A percentile compares a stretch with the other conserved stretches of the same genome.
Conservation (phyloP, 2,329 filamentous ascomycete species). For the Claviceps purpurea region DNA sequence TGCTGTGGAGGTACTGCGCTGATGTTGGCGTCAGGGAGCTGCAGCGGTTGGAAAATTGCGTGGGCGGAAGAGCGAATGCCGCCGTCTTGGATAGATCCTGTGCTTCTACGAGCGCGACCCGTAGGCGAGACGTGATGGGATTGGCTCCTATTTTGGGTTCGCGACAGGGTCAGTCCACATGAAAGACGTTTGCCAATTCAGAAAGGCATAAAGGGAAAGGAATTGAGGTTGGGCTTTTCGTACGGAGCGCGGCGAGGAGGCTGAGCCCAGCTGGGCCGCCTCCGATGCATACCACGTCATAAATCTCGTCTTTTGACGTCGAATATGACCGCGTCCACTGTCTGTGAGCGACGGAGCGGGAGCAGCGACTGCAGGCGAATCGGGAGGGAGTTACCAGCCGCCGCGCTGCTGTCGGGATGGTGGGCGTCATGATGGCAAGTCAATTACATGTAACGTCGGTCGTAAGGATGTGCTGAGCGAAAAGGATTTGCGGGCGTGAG, state of each 20-base stretch:
- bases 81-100: conserved; percentile 65
- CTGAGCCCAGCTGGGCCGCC: conserved; percentile 83
- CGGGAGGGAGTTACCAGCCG: conserved; percentile 14
- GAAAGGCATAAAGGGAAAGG: background rate
- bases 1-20: conserved; percentile 65
- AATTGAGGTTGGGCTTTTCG: background rate
- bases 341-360: conserved; percentile 21
- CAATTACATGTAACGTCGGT: background rate
- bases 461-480: background rate
- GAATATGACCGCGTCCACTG: conserved; percentile 28
- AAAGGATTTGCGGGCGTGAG: background rate
- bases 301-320: conserved; percentile 52
- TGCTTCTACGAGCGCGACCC: conserved; percentile 78
- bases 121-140: conserved; percentile 60
- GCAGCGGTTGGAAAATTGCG: conserved; percentile 81
- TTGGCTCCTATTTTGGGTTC: conserved; percentile 46
- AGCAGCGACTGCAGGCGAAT: conserved; percentile 35
- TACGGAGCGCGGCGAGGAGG: conserved; percentile 64
- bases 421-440: background rate
- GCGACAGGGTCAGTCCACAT: too few species aligned
- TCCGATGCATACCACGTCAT: conserved; percentile 85
- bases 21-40: conserved; percentile 87
- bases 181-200: too few species aligned
- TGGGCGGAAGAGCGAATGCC: conserved; percentile 50
- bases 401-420: conserved; percentile 16